Base-by-base conservation (phyloP, 768 basidiomycete genomes). In the Rubroboletus satanas region DNA sequence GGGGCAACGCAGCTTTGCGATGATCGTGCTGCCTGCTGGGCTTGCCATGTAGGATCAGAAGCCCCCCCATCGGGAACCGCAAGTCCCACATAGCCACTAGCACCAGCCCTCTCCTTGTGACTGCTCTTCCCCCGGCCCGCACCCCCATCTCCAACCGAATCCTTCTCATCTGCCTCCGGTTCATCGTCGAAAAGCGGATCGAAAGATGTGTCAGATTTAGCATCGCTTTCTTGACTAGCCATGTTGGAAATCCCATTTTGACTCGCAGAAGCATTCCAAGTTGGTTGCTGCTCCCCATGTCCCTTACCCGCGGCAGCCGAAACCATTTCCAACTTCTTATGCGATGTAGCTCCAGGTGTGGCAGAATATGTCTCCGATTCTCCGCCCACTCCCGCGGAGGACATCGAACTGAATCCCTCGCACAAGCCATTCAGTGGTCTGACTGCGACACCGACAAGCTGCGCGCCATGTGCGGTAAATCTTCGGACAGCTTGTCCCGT, bases 151-250 rank as follows among this genome's bases (percentile, higher is more conserved):
- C 45, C 49, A 42, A 43, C 54, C 41, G 58, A 38, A 23, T 51
- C 55, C 29, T 51, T 52, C 11, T 67, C 68, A 54, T 79, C 76
- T n/a, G 75, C 81, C 48, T 87, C 87, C 11, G 81, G 82, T 63
- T 89, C 92, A 53, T 90, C 91, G 64, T 93, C 93, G 66, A 97
- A 98, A 18, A 98, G 75, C 29, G 94, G 90, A 64, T 95, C 93
- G 66, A 83, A 91, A 0, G 90, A 91, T 7, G 81, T 81, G 54
- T 93, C 88, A 5, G 92, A 91, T 65, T 82, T 87, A 17, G 82
- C 74, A 64, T 92, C 90, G 1, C 78, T 74, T 35, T 80, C 77
- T 60, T 71, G 72, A 39, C 44, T 62, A 45, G 58, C 44, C 35
- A 44, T 41, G 42, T 61, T 71, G 45, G 61, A 60, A 55, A 62